Conservation (phyloP, 768 basidiomycete species). For the Strobilomyces echinocephalus region DNA sequence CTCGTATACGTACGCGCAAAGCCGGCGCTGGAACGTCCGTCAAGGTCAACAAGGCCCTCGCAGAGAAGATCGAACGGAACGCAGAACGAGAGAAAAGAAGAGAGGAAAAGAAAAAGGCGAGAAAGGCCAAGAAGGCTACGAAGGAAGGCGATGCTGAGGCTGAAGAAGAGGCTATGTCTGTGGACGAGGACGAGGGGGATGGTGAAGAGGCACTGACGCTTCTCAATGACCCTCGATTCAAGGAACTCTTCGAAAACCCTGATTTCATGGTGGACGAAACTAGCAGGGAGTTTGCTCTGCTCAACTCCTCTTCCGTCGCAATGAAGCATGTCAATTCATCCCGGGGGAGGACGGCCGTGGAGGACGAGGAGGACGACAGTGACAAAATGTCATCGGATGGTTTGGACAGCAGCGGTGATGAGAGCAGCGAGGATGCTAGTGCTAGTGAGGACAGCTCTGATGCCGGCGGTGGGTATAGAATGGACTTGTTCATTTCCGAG, state of each 20-base stretch:
- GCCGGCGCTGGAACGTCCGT: conserved; percentile 32
- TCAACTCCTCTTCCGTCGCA: conserved; percentile 82
- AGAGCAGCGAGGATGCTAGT: conserved; percentile 43
- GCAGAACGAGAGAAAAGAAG: conserved; percentile 49
- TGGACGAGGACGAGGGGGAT: conserved; percentile 21
- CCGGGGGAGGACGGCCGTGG: conserved; percentile 70
- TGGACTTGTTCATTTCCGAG: conserved; percentile 8
- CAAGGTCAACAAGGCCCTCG: conserved; percentile 70
- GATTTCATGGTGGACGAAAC: conserved; percentile 89
- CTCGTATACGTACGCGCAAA: conserved; percentile 80
- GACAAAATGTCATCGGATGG: conserved; percentile 62
- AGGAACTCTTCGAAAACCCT: conserved; percentile 84
- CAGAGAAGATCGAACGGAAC: conserved; percentile 69
- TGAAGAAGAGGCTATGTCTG: conserved; percentile 31
- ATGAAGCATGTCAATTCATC: conserved; percentile 39
- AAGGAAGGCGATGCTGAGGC: conserved; percentile 33
- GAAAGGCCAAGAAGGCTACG: conserved; percentile 37
- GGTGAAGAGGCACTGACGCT: conserved; percentile 39
- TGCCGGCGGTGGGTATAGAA: conserved; percentile 44
- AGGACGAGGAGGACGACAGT: conserved; percentile 86
- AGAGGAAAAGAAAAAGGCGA: conserved; percentile 49
- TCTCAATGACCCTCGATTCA: conserved; percentile 85
- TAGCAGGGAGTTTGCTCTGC: conserved; percentile 82
- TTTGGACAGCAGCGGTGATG: conserved; percentile 39
- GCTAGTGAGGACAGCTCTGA: conserved; percentile 49